phyloP scores from a whole-genome alignment of 2,329 filamentous ascomycete species.

The Arthrinium puccinioides region DNA sequence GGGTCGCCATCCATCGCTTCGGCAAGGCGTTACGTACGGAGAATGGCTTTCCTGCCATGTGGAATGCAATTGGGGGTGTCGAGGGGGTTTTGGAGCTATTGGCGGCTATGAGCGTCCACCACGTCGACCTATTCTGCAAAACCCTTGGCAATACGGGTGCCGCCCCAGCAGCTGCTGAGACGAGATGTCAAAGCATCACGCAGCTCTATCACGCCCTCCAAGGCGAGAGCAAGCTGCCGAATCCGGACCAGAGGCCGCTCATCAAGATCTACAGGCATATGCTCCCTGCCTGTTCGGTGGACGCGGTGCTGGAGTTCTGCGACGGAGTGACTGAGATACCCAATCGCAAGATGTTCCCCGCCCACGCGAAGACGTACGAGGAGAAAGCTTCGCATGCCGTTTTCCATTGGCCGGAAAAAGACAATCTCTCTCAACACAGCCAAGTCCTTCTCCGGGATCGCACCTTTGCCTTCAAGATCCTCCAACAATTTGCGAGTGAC shows the following conservation, averaged over 20 bases:
- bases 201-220: constrained; percentile 2
- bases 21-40: constrained; percentile 5
- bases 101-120: constrained; percentile 3
- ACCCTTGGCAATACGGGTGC: background rate
- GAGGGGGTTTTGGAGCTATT: constrained; percentile 2
- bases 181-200: background rate
- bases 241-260: constrained; percentile 3
- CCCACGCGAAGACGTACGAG: constrained; percentile 1
- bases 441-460: background rate
- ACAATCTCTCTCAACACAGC: background rate
- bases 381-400: background rate
- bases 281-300: constrained; percentile 1
- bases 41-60: constrained; percentile 2
- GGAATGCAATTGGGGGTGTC: constrained; percentile 1
- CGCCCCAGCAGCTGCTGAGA: background rate
- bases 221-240: background rate
- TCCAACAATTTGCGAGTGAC: constrained; percentile 1
- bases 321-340: background rate
- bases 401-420: background rate
- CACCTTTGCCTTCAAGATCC: background rate
- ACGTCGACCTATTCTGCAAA: constrained; percentile 1
- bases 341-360: background rate
- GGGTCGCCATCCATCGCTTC: constrained; percentile 9
- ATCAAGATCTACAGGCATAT: background rate
- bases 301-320: background rate